Evolutionary conservation across 2,329 filamentous ascomycete genomes (phyloP), one percentile per base, ranked within the genome.

Genomic region (Neofusicoccum cordaticola): DNA sequence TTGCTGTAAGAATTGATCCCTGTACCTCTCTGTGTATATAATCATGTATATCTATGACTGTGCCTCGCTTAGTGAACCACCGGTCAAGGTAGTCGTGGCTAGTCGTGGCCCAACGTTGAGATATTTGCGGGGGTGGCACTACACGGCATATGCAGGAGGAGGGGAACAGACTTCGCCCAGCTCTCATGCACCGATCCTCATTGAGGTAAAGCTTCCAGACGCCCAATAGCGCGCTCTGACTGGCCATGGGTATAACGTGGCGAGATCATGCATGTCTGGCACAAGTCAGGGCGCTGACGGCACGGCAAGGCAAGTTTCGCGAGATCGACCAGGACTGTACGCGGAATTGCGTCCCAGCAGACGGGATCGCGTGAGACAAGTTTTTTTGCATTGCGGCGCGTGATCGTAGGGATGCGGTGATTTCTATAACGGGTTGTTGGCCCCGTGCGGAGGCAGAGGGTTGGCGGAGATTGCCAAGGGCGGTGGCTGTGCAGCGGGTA

Each of bases 121-220:
- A 56, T 22, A 22, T 62, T 39, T 60, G 56, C 56, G 53, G 56
- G 56, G 56, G 56, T 60, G 56, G 56, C 41, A 42, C 17, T 60
- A 27, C 31, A 35, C 15, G 56, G 56, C 42, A 15, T 39, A 17
- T 60, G 56, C 56, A 60, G 42, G 27, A 50, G 50, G 41, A 44
- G 41, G 27, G 56, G n/a, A 47, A 19, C 9, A 35, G 6, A 15
- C 13, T 13, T 22, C n/a, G 41, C 41, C 9, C 11, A 11, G 27
- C 15, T 45, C 41, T 15, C 4, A 37, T 4, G 15, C 50, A n/a
- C 22, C 17, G 15, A 39, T 9, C 56, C 41, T 4, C 13, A 35
- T 47, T 37, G 15, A 27, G 41, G 22, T 2, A 35, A 12, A 12
- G 22, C 11, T 50, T 50, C 22, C 47, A 39, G 50, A 13, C 50